phyloP scores from a whole-genome alignment of 192 early-diverging fungal genomes.

The Coemansia sp. region DNA sequence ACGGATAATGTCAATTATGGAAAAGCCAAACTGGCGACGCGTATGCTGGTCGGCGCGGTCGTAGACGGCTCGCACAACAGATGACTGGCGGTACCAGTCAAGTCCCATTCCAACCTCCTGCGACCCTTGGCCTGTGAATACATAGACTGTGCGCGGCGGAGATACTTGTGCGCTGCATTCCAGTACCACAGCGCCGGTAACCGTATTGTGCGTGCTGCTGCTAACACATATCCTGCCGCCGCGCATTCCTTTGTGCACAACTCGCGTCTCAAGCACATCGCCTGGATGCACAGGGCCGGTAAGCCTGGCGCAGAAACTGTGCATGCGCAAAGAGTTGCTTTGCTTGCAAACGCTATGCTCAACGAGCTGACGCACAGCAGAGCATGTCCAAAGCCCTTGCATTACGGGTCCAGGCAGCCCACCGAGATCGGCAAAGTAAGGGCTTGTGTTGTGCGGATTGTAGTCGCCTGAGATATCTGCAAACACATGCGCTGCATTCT shows the following conservation, averaged over 20 bases:
- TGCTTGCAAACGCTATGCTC: conserved; percentile 68
- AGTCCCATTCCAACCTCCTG: conserved; percentile 95
- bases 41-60: conserved; percentile 88
- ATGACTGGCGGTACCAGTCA: conserved; percentile 79
- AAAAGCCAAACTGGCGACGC: conserved; percentile 81
- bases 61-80: conserved; percentile 80
- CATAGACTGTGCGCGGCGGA: conserved; percentile 82
- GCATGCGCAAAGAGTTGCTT: conserved; percentile 79
- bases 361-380: conserved; percentile 84
- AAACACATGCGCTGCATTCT: background rate
- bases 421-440: conserved; percentile 83
- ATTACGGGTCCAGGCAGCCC: conserved; percentile 84
- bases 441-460: conserved; percentile 93
- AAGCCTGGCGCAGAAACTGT: conserved; percentile 72
- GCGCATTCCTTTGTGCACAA: conserved; percentile 87
- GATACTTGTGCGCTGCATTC: conserved; percentile 84
- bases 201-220: conserved; percentile 73
- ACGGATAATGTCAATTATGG: conserved; percentile 88
- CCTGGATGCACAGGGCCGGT: conserved; percentile 79
- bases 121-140: conserved; percentile 96
- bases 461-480: conserved; percentile 64
- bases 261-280: conserved; percentile 76
- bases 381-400: conserved; percentile 85
- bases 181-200: conserved; percentile 63
- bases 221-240: conserved; percentile 85